phyloP scores from a whole-genome alignment of 108 stramenopile genomes.

The Schizochytrium sp. region DNA sequence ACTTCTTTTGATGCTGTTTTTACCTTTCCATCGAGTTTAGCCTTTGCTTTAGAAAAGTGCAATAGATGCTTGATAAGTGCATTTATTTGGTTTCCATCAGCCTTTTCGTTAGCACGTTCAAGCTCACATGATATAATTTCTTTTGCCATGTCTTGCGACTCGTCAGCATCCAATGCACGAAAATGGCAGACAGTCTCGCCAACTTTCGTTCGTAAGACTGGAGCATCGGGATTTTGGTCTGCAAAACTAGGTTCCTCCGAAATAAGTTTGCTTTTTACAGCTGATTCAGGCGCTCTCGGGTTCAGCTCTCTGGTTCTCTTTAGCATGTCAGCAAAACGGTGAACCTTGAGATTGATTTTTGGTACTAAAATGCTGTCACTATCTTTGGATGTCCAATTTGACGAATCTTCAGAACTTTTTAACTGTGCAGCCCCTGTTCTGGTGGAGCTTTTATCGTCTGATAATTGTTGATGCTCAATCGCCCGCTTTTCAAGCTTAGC shows the following conservation, averaged over 20 bases:
- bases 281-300: neutral
- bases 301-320: slow-evolving; percentile 2
- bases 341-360: neutral
- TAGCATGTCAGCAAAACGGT: slow-evolving; percentile 10
- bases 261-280: neutral
- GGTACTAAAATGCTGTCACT: neutral
- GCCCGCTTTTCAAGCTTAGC: no score
- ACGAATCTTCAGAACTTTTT: no score
- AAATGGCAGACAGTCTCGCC: neutral
- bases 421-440: no score
- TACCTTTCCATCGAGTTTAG: neutral
- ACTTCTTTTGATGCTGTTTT: neutral
- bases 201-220: slow-evolving; percentile 20
- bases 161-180: neutral
- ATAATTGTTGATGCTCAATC: no score
- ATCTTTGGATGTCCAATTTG: no score
- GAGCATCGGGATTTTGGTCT: slow-evolving; percentile 17
- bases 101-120: neutral
- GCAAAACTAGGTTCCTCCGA: neutral
- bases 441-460: no score
- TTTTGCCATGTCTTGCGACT: neutral
- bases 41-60: slow-evolving; percentile 21
- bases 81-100: neutral
- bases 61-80: slow-evolving; percentile 9
- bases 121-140: slow-evolving; percentile 12